These are phyloP conservation scores for Colletotrichum gloeosporioides DNA, from an alignment of 2,329 filamentous ascomycete genomes.

Conservation along the genomic window DNA sequence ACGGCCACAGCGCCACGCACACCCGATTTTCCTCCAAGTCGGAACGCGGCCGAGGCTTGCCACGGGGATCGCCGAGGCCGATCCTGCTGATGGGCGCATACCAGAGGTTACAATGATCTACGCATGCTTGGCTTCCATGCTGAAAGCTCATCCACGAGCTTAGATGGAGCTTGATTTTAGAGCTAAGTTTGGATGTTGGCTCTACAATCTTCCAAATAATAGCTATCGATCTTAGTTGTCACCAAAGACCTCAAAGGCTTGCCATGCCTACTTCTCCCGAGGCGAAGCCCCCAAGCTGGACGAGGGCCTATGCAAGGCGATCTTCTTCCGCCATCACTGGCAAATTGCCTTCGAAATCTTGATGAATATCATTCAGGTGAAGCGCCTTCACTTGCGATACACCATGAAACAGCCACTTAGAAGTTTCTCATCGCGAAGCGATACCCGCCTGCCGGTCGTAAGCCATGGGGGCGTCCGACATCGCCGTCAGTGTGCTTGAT, in stretches of 20 bases:
- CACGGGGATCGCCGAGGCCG: neutral
- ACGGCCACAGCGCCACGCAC: neutral
- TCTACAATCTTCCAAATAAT: fast-evolving
- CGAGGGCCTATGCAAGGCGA: neutral
- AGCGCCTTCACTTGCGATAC: neutral
- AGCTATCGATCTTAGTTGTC: neutral
- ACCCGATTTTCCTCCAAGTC: neutral
- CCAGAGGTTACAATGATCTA: neutral
- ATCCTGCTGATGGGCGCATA: neutral
- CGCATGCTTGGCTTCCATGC: neutral
- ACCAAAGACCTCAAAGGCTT: neutral
- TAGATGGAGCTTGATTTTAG: fast-evolving
- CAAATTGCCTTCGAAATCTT: fast-evolving
- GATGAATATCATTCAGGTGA: neutral
- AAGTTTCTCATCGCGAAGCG: neutral
- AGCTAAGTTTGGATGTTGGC: neutral
- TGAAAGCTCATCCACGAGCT: neutral
- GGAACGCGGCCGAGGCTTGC: neutral
- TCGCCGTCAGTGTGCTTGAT: neutral
- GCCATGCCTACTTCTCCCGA: too few species aligned
- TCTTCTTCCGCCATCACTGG: neutral
- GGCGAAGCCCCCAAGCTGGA: neutral
- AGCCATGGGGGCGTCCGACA: neutral
- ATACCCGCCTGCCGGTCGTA: neutral
- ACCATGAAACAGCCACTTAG: neutral